Conservation (phyloP, 2,329 filamentous ascomycete genomes). For the Zymoseptoria brevis region DNA sequence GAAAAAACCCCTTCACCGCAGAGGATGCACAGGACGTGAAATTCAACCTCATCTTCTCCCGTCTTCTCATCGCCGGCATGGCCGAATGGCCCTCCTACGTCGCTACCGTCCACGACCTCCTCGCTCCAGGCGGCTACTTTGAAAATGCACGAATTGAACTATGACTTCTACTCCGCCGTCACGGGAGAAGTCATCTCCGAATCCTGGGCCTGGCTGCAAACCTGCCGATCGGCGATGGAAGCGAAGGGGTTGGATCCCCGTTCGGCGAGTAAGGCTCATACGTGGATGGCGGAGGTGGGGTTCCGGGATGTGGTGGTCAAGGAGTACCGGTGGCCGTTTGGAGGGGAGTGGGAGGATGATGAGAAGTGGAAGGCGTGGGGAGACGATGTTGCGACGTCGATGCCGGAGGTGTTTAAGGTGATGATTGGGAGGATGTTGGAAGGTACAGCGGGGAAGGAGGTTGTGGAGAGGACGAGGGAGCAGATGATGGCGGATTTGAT, state of each 20-base stretch:
- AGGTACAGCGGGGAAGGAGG: too few species aligned
- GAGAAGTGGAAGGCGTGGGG: neutral
- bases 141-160: constrained; percentile 19
- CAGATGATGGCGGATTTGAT: constrained; percentile 3
- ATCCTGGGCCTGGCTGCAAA: constrained; percentile 12
- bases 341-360: neutral
- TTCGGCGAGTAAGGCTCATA: constrained; percentile 6
- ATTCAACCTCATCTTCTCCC: constrained; percentile 19
- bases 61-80: constrained; percentile 17
- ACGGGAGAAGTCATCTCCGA: constrained; percentile 6
- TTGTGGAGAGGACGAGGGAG: constrained; percentile 3
- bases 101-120: constrained; percentile 2
- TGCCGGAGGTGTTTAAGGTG: too few species aligned
- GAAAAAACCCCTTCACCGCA: neutral
- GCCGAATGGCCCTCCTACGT: constrained; percentile 16
- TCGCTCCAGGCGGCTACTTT: constrained; percentile 15
- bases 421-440: too few species aligned
- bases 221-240: constrained; percentile 1
- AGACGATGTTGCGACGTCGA: too few species aligned
- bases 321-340: too few species aligned
- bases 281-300: constrained; percentile 13
- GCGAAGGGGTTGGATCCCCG: constrained; percentile 8
- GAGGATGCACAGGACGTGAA: neutral
- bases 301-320: constrained; percentile 2
- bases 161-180: constrained; percentile 4